phyloP scores from a whole-genome alignment of 2,329 filamentous ascomycete species.

The Colletotrichum nymphaeae region DNA sequence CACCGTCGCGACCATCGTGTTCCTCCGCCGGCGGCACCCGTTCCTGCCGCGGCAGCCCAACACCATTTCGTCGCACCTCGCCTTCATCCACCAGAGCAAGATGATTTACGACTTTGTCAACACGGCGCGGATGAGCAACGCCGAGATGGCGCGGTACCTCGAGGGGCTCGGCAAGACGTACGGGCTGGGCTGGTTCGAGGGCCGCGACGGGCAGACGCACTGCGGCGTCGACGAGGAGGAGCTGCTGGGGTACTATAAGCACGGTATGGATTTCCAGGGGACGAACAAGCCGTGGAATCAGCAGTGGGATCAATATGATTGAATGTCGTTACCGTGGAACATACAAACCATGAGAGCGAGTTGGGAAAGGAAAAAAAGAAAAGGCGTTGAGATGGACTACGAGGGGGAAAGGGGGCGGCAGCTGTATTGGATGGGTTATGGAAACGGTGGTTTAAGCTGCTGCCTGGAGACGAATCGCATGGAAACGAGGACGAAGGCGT shows the following conservation, averaged over 20 bases:
- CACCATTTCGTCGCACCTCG: constrained; percentile 80
- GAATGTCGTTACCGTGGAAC: neutral
- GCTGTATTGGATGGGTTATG: neutral
- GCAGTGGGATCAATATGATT: constrained; percentile 48
- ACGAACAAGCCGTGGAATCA: constrained; percentile 65
- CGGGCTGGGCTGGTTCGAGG: constrained; percentile 81
- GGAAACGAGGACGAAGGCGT: neutral
- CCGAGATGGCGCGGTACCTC: constrained; percentile 71
- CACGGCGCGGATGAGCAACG: constrained; percentile 71
- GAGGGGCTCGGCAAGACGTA: constrained; percentile 74
- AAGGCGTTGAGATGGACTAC: neutral
- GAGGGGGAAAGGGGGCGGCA: neutral
- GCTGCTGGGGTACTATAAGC: constrained; percentile 72
- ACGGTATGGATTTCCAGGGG: constrained; percentile 64
- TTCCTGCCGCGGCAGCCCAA: constrained; percentile 84
- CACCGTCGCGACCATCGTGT: constrained; percentile 68
- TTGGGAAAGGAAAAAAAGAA: neutral
- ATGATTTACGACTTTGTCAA: constrained; percentile 83
- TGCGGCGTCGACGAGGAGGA: constrained; percentile 84
- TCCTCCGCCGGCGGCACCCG: constrained; percentile 71
- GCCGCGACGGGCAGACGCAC: constrained; percentile 78
- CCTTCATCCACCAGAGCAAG: constrained; percentile 83
- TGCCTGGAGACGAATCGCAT: neutral
- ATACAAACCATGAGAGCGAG: neutral
- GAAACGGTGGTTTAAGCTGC: neutral